phyloP scores from a whole-genome alignment of 164 flowering plant species.

The Euptelea pleiosperma region DNA sequence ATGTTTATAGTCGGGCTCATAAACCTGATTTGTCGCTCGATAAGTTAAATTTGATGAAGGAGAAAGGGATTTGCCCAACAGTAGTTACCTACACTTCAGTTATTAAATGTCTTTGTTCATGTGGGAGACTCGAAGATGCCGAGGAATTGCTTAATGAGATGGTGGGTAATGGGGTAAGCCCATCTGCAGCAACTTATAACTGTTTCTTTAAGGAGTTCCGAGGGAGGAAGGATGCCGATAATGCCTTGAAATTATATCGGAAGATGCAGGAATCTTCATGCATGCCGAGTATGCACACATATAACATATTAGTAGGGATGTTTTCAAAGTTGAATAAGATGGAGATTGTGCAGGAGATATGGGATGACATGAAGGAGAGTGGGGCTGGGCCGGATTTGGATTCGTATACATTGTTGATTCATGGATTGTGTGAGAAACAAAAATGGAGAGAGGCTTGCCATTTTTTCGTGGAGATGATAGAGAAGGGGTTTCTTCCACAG shows the following conservation, averaged over 20 bases:
- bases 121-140: slow-evolving; percentile 79
- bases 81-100: slow-evolving; percentile 80
- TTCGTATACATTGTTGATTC: slow-evolving; percentile 80
- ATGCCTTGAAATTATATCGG: slow-evolving; percentile 72
- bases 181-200: slow-evolving; percentile 72
- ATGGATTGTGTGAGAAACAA: slow-evolving; percentile 67
- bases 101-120: slow-evolving; percentile 81
- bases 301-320: slow-evolving; percentile 67
- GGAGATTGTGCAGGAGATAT: slow-evolving; percentile 59
- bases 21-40: slow-evolving; percentile 71
- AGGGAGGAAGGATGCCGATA: slow-evolving; percentile 69
- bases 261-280: slow-evolving; percentile 59
- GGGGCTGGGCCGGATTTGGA: slow-evolving; percentile 86
- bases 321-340: slow-evolving; percentile 47
- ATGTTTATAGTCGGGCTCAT: slow-evolving; percentile 89
- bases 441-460: slow-evolving; percentile 85
- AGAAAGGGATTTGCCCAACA: slow-evolving; percentile 65
- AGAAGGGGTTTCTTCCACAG: slow-evolving; percentile 89
- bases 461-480: slow-evolving; percentile 88
- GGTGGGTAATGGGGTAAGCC: slow-evolving; percentile 62
- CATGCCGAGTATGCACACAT: slow-evolving; percentile 53
- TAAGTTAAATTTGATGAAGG: slow-evolving; percentile 65
- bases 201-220: slow-evolving; percentile 90
- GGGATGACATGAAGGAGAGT: slow-evolving; percentile 70
- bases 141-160: slow-evolving; percentile 70